These are phyloP conservation scores for Stephania cephalantha DNA, from an alignment of 164 flowering plant species.

Conservation along the genomic window DNA sequence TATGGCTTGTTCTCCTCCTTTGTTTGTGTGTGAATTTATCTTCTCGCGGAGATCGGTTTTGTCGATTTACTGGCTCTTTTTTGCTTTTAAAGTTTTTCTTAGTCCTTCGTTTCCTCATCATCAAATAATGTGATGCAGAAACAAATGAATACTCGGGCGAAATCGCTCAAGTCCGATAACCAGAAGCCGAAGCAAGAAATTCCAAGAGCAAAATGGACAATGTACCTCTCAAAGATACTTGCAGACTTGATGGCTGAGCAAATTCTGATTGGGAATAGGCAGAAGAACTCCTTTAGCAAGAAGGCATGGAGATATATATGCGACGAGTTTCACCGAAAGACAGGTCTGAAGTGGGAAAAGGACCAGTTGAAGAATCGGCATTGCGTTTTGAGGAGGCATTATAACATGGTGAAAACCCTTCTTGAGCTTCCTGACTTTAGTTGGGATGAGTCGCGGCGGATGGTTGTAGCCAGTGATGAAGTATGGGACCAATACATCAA, in stretches of 20 bases:
- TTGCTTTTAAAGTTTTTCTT: too few species aligned
- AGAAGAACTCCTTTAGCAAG: conserved; percentile 35
- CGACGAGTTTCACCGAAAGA: conserved; percentile 35
- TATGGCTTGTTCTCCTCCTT: too few species aligned
- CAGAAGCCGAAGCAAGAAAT: conserved; percentile 26
- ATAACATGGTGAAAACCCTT: conserved; percentile 27
- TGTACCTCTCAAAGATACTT: conserved; percentile 34
- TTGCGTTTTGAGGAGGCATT: conserved; percentile 38
- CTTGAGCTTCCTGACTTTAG: conserved; percentile 35
- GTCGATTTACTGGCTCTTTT: too few species aligned
- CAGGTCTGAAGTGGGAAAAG: conserved; percentile 50
- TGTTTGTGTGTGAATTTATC: too few species aligned
- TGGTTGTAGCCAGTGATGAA: conserved; percentile 30
- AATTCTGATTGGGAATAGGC: conserved; percentile 39
- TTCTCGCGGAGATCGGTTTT: too few species aligned
- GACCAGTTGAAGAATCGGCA: conserved; percentile 50
- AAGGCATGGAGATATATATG: conserved; percentile 46
- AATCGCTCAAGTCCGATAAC: conserved; percentile 14
- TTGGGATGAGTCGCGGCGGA: conserved; percentile 40
- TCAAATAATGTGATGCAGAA: not conserved
- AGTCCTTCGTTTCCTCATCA: not conserved
- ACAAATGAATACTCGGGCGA: conserved; percentile 33
- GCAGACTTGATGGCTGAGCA: conserved; percentile 49
- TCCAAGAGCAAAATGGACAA: conserved; percentile 56
- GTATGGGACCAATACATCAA: conserved; percentile 41